Evolutionary conservation across 2,329 filamentous ascomycete species (phyloP).

Genomic region (Arthrinium puccinioides): DNA sequence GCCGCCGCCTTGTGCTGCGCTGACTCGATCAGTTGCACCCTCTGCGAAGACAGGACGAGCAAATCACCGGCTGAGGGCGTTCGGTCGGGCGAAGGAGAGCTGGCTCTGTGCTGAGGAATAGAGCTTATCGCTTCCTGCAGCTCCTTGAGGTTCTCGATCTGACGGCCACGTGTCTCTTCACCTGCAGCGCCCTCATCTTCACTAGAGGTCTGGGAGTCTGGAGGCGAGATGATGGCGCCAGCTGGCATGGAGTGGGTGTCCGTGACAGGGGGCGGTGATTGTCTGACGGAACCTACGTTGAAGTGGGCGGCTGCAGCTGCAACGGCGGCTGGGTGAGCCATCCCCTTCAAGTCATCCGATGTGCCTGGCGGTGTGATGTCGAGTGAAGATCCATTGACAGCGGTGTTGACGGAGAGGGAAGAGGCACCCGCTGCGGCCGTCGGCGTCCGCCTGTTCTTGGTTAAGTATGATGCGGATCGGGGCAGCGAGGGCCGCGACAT

Average conservation of each 20-base stretch:
- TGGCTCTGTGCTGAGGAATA: conserved; percentile 59
- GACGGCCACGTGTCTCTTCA: conserved; percentile 32
- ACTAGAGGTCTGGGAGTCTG: conserved; percentile 65
- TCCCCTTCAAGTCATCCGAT: conserved; percentile 40
- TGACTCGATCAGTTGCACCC: conserved; percentile 22
- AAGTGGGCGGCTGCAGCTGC: background rate
- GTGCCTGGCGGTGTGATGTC: conserved; percentile 42
- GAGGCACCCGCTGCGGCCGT: conserved; percentile 28
- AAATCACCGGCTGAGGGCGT: conserved; percentile 26
- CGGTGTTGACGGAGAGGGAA: conserved; percentile 7
- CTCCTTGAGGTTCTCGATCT: conserved; percentile 51
- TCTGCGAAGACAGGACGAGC: conserved; percentile 28
- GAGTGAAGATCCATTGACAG: conserved; percentile 21
- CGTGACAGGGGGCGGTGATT: conserved; percentile 76
- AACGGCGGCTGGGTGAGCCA: conserved; percentile 47
- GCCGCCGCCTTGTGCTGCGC: conserved; percentile 42
- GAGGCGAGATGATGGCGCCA: conserved; percentile 83
- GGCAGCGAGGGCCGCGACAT: conserved; percentile 47
- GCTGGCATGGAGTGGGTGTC: conserved; percentile 67
- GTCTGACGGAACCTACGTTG: conserved; percentile 55
- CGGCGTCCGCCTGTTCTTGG: conserved; percentile 53
- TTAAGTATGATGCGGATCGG: conserved; percentile 59
- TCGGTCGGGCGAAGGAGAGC: conserved; percentile 47
- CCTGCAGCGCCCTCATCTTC: conserved; percentile 65
- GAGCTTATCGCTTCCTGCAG: conserved; percentile 77